Conservation (phyloP, 805 yeast genomes). For the Monosporozyma servazzii region DNA sequence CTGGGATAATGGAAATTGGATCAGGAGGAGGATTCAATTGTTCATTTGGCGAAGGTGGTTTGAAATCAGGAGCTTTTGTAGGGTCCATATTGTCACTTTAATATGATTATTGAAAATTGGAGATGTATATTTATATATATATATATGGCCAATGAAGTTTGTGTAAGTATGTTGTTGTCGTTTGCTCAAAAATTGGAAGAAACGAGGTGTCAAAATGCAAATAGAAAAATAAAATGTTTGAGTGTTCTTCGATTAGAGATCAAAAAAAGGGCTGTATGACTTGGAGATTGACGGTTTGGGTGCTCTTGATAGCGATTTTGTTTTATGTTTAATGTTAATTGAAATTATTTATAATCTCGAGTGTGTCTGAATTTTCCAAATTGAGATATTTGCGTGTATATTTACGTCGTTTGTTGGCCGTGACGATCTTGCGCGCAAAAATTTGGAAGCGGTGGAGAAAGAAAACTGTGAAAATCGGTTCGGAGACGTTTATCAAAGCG, state of each 20-base stretch:
- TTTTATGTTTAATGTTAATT: not conserved
- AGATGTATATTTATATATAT: not conserved
- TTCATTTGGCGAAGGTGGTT: conserved; percentile 68
- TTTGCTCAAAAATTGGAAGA: too few species aligned
- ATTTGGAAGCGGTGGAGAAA: too few species aligned
- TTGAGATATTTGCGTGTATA: not conserved
- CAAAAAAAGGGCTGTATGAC: too few species aligned
- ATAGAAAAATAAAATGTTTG: too few species aligned
- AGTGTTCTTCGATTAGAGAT: too few species aligned
- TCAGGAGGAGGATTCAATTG: conserved; percentile 55
- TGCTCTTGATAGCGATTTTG: not conserved
- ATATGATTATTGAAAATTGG: too few species aligned
- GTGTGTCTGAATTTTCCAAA: not conserved
- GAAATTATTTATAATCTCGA: not conserved
- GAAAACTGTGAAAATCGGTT: too few species aligned
- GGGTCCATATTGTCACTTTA: conserved; percentile 64
- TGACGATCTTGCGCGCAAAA: too few species aligned
- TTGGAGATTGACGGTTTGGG: not conserved
- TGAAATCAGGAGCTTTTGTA: conserved; percentile 80
- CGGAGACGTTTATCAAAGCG: too few species aligned
- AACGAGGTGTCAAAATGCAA: too few species aligned
- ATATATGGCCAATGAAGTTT: too few species aligned
- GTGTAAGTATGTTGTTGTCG: too few species aligned
- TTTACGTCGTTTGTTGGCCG: not conserved
- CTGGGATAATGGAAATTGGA: conserved; percentile 61